Conservation (phyloP, 75 land plant genomes). For the Pinus albicaulis region DNA sequence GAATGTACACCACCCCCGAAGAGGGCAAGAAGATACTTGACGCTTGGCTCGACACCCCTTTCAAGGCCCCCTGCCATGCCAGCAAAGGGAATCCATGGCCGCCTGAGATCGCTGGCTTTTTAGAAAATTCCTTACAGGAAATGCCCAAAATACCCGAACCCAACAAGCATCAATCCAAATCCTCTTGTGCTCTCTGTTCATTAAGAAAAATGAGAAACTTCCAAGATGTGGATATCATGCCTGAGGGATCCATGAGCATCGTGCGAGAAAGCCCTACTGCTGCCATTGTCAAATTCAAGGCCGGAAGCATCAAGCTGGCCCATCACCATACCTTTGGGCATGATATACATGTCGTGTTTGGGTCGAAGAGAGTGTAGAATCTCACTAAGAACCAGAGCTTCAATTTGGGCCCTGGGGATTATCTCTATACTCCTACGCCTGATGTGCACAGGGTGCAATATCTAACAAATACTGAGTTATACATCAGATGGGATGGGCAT, state of each 20-base stretch:
- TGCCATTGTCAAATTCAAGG: conserved; percentile 79
- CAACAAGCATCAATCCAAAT: neutral
- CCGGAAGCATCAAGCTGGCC: conserved; percentile 92
- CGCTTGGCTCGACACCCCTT: conserved; percentile 78
- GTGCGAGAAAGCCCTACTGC: conserved; percentile 82
- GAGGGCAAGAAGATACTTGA: conserved; percentile 57
- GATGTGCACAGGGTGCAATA: conserved; percentile 93
- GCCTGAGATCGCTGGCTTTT: conserved; percentile 48
- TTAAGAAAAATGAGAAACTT: conserved; percentile 53
- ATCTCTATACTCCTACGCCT: conserved; percentile 79
- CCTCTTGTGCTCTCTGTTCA: conserved; percentile 64
- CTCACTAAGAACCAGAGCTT: conserved; percentile 52
- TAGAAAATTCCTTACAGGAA: conserved; percentile 55
- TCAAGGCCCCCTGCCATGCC: conserved; percentile 86
- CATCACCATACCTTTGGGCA: conserved; percentile 96
- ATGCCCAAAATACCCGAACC: conserved; percentile 51
- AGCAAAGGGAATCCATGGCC: conserved; percentile 66
- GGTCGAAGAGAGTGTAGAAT: conserved; percentile 88
- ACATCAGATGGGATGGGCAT: conserved; percentile 90
- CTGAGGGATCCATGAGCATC: conserved; percentile 85
- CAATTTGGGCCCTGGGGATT: conserved; percentile 80
- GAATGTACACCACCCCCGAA: conserved; percentile 43
- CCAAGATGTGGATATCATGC: conserved; percentile 67
- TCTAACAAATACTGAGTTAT: conserved; percentile 85
- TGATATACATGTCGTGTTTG: conserved; percentile 69